Percentiles rank a stretch among this genome's conserved stretches.
Conservation (phyloP, 2,329 filamentous ascomycete genomes). For the Peltaster fructicola region DNA sequence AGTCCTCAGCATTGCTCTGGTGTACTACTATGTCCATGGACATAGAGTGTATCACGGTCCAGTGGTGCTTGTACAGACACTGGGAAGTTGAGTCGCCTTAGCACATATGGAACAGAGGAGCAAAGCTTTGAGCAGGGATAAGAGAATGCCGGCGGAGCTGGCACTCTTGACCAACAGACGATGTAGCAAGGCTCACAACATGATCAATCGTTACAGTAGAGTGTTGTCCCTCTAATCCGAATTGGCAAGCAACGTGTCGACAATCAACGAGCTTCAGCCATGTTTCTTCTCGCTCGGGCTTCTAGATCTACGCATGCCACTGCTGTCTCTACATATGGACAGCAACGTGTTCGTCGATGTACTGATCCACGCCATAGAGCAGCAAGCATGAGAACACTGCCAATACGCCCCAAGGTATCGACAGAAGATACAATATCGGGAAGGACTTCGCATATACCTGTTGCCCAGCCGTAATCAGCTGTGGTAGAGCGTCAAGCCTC, state of each 20-base stretch:
- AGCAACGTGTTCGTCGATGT: conserved; percentile 5
- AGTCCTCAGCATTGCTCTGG: conserved; percentile 11
- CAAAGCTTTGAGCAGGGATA: no score
- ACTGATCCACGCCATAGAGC: conserved; percentile 7
- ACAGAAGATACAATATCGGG: conserved; percentile 8
- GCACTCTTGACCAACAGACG: no score
- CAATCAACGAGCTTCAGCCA: no score
- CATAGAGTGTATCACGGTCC: conserved; percentile 13
- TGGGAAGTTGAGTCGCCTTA: no score
- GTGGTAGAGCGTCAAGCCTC: conserved; percentile 3
- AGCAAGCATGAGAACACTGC: conserved; percentile 6
- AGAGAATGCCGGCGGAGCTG: no score
- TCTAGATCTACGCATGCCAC: no score
- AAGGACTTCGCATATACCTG: conserved; percentile 9
- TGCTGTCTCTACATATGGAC: conserved; percentile 5
- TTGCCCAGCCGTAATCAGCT: conserved; percentile 6
- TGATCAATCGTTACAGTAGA: no score
- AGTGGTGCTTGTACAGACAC: conserved; percentile 15
- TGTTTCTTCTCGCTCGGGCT: no score
- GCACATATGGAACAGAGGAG: no score
- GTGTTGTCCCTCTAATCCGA: no score
- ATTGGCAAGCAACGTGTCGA: no score
- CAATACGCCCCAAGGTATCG: conserved; percentile 7
- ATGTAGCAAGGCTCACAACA: no score
- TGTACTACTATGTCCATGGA: conserved; percentile 14